Evolutionary conservation across 805 yeast species (phyloP).

Genomic region (Geotrichum ghanense): DNA sequence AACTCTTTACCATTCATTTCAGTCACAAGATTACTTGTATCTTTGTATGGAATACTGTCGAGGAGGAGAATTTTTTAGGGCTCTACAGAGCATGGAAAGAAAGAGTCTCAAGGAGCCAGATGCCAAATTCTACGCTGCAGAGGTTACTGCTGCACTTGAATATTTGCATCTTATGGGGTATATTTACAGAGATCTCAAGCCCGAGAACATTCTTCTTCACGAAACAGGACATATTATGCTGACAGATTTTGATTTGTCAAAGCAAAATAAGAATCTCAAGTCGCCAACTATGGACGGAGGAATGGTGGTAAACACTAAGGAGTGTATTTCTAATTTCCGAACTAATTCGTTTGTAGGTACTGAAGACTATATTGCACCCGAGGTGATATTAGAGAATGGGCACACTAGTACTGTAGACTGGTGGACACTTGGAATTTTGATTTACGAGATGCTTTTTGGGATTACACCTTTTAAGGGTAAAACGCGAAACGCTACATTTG

Average conservation of each 20-base stretch:
- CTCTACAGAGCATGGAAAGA: conserved; percentile 79
- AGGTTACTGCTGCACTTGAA: conserved; percentile 80
- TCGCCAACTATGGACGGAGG: conserved; percentile 49
- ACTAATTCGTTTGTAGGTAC: conserved; percentile 98
- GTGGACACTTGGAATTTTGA: conserved; percentile 96
- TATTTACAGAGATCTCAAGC: conserved; percentile 90
- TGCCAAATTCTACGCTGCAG: conserved; percentile 91
- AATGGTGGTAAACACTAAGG: conserved; percentile 81
- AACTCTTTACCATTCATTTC: conserved; percentile 91
- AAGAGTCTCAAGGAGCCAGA: conserved; percentile 80
- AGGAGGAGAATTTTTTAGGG: conserved; percentile 98
- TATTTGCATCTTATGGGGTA: conserved; percentile 83
- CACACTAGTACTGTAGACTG: conserved; percentile 99
- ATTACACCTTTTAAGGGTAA: conserved; percentile 94
- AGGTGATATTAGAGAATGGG: conserved; percentile 92
- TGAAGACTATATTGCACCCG: conserved; percentile 98
- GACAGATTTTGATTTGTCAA: conserved; percentile 90
- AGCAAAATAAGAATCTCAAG: conserved; percentile 68
- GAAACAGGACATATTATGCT: conserved; percentile 98
- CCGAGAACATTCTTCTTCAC: conserved; percentile 87
- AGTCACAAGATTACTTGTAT: conserved; percentile 80
- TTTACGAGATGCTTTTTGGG: conserved; percentile 92
- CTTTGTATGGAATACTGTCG: conserved; percentile 98
- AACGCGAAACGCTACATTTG: conserved; percentile 79
- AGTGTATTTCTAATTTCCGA: conserved; percentile 90